phyloP scores from a whole-genome alignment of 495 filamentous ascomycete species.

The Xylaria intraflava region DNA sequence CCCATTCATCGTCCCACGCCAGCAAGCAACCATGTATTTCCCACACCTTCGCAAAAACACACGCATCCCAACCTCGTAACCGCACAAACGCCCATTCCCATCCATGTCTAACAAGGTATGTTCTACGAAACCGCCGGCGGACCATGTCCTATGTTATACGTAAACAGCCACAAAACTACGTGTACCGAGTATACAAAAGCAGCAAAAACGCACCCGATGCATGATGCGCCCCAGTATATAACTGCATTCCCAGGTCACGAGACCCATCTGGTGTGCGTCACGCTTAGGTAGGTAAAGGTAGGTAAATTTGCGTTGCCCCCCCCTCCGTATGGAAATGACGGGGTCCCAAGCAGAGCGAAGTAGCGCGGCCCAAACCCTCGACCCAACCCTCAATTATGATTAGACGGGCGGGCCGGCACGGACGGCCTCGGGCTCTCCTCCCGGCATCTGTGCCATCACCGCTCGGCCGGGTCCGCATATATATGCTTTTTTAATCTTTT shows the following conservation, averaged over 20 bases:
- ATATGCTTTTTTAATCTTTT: no score
- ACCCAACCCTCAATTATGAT: background rate
- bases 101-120: no score
- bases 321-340: background rate
- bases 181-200: background rate
- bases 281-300: background rate
- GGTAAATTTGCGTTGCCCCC: no score
- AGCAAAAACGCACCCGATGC: background rate
- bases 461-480: background rate
- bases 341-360: background rate
- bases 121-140: no score
- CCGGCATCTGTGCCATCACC: background rate
- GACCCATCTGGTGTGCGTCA: constrained; percentile 4
- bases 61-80: no score
- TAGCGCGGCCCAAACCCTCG: background rate
- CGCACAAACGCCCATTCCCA: no score
- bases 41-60: no score
- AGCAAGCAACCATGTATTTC: no score
- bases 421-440: background rate
- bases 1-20: no score
- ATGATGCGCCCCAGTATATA: no score
- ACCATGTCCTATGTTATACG: no score
- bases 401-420: background rate
- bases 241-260: constrained; percentile 5
- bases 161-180: no score